Base-by-base conservation (phyloP, 495 filamentous ascomycete genomes). In the Aspergillus nanangensis region DNA sequence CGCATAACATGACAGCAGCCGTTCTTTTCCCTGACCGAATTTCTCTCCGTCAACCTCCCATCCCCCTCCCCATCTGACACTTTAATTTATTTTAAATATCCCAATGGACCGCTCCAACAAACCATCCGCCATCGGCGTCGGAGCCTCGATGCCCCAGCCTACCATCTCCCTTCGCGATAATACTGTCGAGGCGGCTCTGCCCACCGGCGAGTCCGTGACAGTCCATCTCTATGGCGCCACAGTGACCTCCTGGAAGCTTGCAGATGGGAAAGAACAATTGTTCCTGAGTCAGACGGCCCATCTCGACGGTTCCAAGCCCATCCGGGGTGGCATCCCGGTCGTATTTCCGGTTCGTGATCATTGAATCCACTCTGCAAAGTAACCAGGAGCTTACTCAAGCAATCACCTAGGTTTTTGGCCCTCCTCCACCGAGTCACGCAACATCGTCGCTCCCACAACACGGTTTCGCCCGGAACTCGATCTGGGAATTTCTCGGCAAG, bases 391-490 rank as follows among this genome's bases (percentile, higher is more conserved):
- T n/a, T n/a, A n/a, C n/a, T n/a, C n/a, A n/a, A n/a, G n/a, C n/a
- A n/a, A n/a, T n/a, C n/a, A n/a, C n/a, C n/a, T n/a, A 96, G 90
- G 87, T 94, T 59, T 98, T 98, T 64, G 93, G 93, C 25, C 87
- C 87, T 33, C 78, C 88, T 8, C 82, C 84, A 25, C 63, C 80
- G 50, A 78, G 88, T 61, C 79, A 86, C 38, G 74, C 82, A 5
- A 90, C 88, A 22, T 77, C 76, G 23, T 60, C 72, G 20, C 83
- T 99, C 13, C 85, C 92, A 10, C 92, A 96, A 66, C 94, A 99
- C 69, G 94, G 94, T 52, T 96, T 99, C 67, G 94, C 94, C 19
- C 88, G 94, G 42, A 91, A 79, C 51, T 87, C 84, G 37, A 75
- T 69, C 37, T 83, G 79, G 79, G 78, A 82, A 49, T 80, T 80